Evolutionary conservation across 2,329 filamentous ascomycete species (phyloP), one percentile per base, ranked within the genome.

Genomic region (Diaporthe velutina): DNA sequence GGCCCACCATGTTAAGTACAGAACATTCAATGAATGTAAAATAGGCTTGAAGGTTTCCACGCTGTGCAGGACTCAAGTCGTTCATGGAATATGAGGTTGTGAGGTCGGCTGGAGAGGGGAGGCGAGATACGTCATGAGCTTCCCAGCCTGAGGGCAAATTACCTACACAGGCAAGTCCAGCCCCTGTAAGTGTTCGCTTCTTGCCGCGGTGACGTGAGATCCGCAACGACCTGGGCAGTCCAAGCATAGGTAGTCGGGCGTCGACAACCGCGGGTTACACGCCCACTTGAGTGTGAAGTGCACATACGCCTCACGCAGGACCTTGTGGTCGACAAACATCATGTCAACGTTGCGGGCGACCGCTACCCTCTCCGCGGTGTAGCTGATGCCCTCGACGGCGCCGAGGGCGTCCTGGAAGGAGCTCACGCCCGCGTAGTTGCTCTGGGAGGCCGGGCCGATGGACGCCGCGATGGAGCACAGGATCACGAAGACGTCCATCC

Each of bases 301-400:
- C 9, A 50, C 22, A 22, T 50, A 22, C 9, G 8, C 4, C 48
- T 50, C 48, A 19, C 30, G 57, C 19, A 60, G 57, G 10, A 60
- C 33, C 30, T 60, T 60, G 57, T 60, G 30, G 57, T 60, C 57
- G 4, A 60, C 57, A 7, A 60, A 60, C 57, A 60, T 60, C 57
- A 60, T 60, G 57, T 38, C 57, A 13, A 60, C 30, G 30, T 25
- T 60, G 30, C 28, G 30, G 0, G 57, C 57, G 9, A 50, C 48
- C 22, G 48, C 48, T 8, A 50, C 48, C 1, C 48, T 22, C 48
- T 50, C 48, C 19, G 48, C 48, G 48, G 25, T 50, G 48, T 50
- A 50, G 48, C 48, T 22, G 48, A 50, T 50, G 48, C 48, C 48
- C 48, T 50, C 48, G 48, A 50, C 48, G 22, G 48, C 22, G 48